Evolutionary conservation across 306 rosid genomes (phyloP), one percentile per base, ranked within the genome.

Genomic region (Datisca glomerata): DNA sequence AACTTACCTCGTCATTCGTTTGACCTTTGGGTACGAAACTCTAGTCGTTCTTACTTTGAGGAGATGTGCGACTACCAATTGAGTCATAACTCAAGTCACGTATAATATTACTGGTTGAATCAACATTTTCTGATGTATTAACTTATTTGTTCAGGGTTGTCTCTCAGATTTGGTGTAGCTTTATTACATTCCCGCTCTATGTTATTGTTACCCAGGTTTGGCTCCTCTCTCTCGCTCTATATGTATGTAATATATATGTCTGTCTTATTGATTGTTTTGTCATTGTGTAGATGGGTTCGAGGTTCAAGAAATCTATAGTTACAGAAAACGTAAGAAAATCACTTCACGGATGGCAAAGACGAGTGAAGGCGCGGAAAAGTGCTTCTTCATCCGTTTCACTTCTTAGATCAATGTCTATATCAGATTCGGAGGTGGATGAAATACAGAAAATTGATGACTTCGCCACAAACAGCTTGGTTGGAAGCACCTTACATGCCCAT

Each of bases 121-220:
- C n/a, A 2, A 19, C 5, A 3, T 13, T 6, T 45, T 8, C 15
- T 13, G 35, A 40, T 43, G 17, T 35, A 14, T 23, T 7, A 10
- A 18, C 34, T 3, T 36, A 18, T 2, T 43, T 47, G 41, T 31
- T 51, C 86, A 84, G 98, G 73, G 62, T 70, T 38, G 23, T 63
- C 54, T 65, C 93, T n/a, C 91, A 80, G 45, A 57, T 80, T 40
- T 89, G 98, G 93, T 77, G 98, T 73, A 89, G 98, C 79, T 89
- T 72, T 51, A 66, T 77, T 23, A 83, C 95, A 19, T 83, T 89
- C 59, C 95, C 95, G 31, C 84, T 89, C 40, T 83, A 89, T 66
- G 95, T 89, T 38, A 80, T 89, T 62, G 47, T 77, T 61, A 70
- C 95, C 36, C 98, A 85, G 87, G 95, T 85, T 18, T 43, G 45